These are phyloP conservation scores for Phytophthora colocasiae DNA, from an alignment of 352 stramenopile genomes.

Conservation along the genomic window DNA sequence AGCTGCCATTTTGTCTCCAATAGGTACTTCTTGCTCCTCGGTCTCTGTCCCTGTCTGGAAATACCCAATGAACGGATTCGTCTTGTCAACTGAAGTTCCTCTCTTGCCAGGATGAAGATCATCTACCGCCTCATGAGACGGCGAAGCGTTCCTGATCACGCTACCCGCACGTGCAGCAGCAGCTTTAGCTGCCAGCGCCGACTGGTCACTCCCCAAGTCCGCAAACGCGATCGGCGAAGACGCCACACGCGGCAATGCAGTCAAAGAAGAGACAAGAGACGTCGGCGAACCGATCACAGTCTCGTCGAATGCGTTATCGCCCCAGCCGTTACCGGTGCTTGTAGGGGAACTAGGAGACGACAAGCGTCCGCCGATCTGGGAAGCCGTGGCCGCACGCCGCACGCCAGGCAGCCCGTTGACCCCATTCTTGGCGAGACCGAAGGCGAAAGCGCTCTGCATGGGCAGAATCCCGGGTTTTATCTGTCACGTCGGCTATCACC, in stretches of 20 bases:
- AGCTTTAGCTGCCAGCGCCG: slow-evolving; percentile 6
- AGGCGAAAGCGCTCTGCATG: slow-evolving; percentile 68
- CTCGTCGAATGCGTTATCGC: slow-evolving; percentile 27
- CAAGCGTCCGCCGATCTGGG: slow-evolving; percentile 59
- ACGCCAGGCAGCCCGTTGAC: slow-evolving; percentile 62
- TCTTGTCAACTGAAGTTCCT: slow-evolving; percentile 79
- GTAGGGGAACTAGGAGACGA: slow-evolving; percentile 44
- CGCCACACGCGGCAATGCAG: slow-evolving; percentile 30
- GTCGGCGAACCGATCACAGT: not conserved
- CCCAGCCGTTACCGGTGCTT: slow-evolving; percentile 15
- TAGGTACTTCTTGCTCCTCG: slow-evolving; percentile 11
- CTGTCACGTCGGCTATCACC: slow-evolving; percentile 10
- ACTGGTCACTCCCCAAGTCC: slow-evolving; percentile 18
- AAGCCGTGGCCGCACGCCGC: slow-evolving; percentile 65
- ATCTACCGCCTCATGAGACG: slow-evolving; percentile 12
- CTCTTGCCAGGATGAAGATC: slow-evolving; percentile 49
- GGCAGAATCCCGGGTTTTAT: slow-evolving; percentile 1
- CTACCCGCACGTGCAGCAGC: slow-evolving; percentile 12
- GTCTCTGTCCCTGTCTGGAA: slow-evolving; percentile 65
- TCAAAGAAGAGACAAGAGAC: slow-evolving; percentile 5
- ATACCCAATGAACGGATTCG: slow-evolving; percentile 88
- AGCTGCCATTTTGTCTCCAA: slow-evolving; percentile 1
- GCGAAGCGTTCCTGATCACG: slow-evolving; percentile 11
- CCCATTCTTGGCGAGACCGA: slow-evolving; percentile 68
- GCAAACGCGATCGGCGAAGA: slow-evolving; percentile 41